These are phyloP conservation scores for Malassezia obtusa DNA, from an alignment of 1,284 basidiomycete genomes.

Conservation along the genomic window DNA sequence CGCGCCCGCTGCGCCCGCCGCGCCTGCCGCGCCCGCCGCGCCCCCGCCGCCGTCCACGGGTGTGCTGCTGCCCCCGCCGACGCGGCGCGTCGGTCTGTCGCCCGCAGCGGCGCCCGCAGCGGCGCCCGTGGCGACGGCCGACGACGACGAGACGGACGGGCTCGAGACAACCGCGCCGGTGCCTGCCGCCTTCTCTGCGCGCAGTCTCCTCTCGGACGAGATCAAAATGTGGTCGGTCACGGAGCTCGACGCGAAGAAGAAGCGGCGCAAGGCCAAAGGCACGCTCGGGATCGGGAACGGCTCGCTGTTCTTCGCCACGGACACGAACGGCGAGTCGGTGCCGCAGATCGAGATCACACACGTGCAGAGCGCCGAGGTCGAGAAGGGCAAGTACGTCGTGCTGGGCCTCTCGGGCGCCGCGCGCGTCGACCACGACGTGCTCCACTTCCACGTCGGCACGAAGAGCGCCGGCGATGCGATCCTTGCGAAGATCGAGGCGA, in stretches of 20 bases:
- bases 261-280: conserved; percentile 44
- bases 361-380: conserved; percentile 28
- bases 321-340: conserved; percentile 44
- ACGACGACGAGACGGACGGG: conserved; percentile 22
- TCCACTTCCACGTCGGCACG: conserved; percentile 36
- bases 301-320: conserved; percentile 45
- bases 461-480: conserved; percentile 41
- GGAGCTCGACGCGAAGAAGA: conserved; percentile 24
- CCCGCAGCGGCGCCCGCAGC: background rate
- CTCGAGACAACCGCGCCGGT: conserved; percentile 19
- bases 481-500: conserved; percentile 32
- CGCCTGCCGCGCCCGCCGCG: background rate
- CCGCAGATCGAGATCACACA: conserved; percentile 36
- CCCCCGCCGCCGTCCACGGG: background rate
- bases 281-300: conserved; percentile 46
- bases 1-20: background rate
- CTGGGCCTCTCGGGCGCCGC: conserved; percentile 30
- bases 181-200: conserved; percentile 25
- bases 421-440: conserved; percentile 20
- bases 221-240: conserved; percentile 48
- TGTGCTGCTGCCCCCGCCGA: background rate
- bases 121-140: background rate
- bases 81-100: background rate
- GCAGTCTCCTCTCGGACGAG: conserved; percentile 27
- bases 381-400: conserved; percentile 42